Evolutionary conservation across 1,284 basidiomycete genomes (phyloP).

Genomic region (Malassezia pachydermatis): DNA sequence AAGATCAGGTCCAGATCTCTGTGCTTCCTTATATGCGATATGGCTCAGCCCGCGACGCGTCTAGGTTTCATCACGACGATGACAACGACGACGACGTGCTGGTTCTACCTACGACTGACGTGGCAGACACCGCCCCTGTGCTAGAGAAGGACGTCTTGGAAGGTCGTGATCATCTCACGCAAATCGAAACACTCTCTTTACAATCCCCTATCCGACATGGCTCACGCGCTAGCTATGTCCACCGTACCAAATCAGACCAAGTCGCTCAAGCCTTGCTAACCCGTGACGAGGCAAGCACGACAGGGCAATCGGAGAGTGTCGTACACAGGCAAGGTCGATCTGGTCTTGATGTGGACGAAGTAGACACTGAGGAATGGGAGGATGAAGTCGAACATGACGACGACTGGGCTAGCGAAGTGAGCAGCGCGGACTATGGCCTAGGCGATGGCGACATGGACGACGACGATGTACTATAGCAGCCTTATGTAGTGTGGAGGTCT

Average conservation of each 20-base stretch:
- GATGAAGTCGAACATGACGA: slow-evolving; percentile 5
- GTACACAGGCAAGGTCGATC: neutral
- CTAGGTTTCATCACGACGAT: neutral
- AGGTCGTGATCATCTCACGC: neutral
- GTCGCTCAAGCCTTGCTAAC: neutral
- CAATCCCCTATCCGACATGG: neutral
- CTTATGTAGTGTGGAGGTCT: too few species aligned
- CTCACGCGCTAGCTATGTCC: neutral
- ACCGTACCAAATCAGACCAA: neutral
- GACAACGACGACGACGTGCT: neutral
- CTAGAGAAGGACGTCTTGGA: neutral
- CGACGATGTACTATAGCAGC: slow-evolving; percentile 19
- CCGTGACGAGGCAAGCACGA: neutral
- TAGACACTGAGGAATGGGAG: neutral
- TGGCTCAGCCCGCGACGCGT: neutral
- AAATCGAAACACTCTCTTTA: neutral
- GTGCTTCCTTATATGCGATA: slow-evolving; percentile 15
- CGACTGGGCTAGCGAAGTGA: slow-evolving; percentile 26
- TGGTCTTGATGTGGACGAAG: slow-evolving; percentile 11
- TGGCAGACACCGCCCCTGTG: neutral
- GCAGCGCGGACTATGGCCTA: slow-evolving; percentile 20
- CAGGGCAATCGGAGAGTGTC: neutral
- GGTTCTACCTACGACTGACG: neutral
- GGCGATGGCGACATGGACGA: slow-evolving; percentile 24
- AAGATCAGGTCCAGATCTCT: neutral